These are phyloP conservation scores for Cinchona pubescens DNA, from an alignment of 257 asterid genomes.

Conservation along the genomic window DNA sequence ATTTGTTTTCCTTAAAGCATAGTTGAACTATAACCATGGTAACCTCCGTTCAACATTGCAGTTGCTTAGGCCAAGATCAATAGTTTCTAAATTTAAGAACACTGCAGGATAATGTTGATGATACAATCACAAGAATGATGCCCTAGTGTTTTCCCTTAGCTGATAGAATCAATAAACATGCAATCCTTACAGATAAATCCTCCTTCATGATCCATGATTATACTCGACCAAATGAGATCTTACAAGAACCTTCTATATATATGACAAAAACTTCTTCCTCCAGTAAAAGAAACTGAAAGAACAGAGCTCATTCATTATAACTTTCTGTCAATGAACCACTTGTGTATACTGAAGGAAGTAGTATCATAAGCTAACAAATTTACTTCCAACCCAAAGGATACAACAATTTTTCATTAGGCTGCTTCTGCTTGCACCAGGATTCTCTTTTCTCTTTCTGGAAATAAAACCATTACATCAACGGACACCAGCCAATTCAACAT, in stretches of 20 bases:
- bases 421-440: background rate
- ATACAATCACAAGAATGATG: background rate
- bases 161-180: background rate
- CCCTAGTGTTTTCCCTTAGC: background rate
- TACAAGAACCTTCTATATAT: background rate
- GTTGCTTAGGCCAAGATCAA: background rate
- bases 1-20: too few relatives aligned
- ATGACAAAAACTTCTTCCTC: background rate
- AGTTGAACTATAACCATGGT: too few relatives aligned
- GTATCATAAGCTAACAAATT: background rate
- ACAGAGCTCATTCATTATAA: background rate
- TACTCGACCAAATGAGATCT: background rate
- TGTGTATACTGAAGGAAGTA: background rate
- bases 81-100: background rate
- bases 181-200: background rate
- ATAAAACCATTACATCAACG: constrained; percentile 22
- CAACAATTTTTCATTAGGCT: background rate
- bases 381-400: background rate
- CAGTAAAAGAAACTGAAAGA: background rate
- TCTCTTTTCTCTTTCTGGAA: background rate
- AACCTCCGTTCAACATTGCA: background rate
- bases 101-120: background rate
- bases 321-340: background rate
- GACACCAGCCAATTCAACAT: constrained; percentile 56
- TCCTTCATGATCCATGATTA: background rate